Evolutionary conservation across 441 rosid genomes (phyloP).

Genomic region (Biscutella laevigata): DNA sequence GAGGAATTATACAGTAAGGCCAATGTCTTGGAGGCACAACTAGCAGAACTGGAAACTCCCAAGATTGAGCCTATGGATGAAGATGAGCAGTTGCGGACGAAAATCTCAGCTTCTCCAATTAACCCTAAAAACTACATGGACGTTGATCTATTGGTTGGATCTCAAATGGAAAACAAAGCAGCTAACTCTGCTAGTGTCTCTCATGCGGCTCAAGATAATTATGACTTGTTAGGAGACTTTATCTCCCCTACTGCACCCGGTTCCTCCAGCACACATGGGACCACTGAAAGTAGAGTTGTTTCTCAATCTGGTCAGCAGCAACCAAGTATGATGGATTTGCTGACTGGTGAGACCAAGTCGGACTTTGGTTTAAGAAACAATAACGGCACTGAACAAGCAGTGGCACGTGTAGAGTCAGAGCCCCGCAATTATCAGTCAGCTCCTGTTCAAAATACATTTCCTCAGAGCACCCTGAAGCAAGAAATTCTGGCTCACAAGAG

Average conservation of each 20-base stretch:
- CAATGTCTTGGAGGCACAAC: constrained; percentile 44
- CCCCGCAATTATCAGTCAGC: constrained; percentile 20
- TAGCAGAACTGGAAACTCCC: constrained; percentile 41
- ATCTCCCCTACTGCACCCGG: constrained; percentile 22
- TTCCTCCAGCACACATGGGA: constrained; percentile 12
- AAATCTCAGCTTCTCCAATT: neutral
- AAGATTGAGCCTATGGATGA: no score
- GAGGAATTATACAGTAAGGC: constrained; percentile 52
- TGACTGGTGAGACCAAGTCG: constrained; percentile 30
- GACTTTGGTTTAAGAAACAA: constrained; percentile 18
- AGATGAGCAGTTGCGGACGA: no score
- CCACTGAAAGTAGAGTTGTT: constrained; percentile 11
- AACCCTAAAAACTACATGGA: constrained; percentile 19
- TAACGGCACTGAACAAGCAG: constrained; percentile 17
- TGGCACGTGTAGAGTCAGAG: constrained; percentile 20
- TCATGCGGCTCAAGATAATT: constrained; percentile 15
- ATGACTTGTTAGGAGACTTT: constrained; percentile 25
- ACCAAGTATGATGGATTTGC: constrained; percentile 34
- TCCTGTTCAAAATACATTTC: constrained; percentile 25
- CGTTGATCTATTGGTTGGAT: constrained; percentile 21
- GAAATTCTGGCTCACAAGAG: constrained; percentile 61
- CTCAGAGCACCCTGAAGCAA: constrained; percentile 37
- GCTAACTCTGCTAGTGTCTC: constrained; percentile 5
- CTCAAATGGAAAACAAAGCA: constrained; percentile 1
- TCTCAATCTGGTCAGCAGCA: constrained; percentile 25